Percentiles rank a stretch among this genome's conserved stretches.
These are phyloP conservation scores for Trichosporon sp. DNA, from an alignment of 1,284 basidiomycete genomes.

Conservation along the genomic window DNA sequence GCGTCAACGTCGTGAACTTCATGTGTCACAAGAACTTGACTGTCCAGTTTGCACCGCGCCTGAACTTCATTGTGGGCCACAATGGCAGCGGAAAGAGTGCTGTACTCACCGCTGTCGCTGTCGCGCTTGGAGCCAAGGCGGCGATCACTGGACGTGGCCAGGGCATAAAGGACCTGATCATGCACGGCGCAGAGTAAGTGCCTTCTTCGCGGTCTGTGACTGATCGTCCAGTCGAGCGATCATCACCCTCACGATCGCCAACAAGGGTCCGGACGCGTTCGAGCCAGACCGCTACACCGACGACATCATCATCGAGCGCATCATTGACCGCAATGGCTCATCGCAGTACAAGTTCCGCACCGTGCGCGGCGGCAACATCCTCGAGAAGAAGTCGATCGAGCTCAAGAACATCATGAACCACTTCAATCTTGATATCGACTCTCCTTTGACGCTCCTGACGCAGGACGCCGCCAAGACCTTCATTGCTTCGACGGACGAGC, in stretches of 20 bases:
- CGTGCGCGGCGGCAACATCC: slow-evolving; percentile 56
- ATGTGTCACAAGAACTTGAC: slow-evolving; percentile 89
- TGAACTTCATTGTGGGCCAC: slow-evolving; percentile 94
- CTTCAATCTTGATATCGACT: slow-evolving; percentile 90
- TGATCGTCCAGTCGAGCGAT: slow-evolving; percentile 57
- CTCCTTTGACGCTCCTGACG: slow-evolving; percentile 89
- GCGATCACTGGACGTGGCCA: slow-evolving; percentile 77
- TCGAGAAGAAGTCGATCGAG: slow-evolving; percentile 79
- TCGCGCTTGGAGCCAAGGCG: slow-evolving; percentile 91
- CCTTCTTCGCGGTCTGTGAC: background rate
- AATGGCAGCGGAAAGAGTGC: slow-evolving; percentile 82
- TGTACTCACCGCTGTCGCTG: slow-evolving; percentile 83
- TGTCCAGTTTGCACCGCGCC: slow-evolving; percentile 77
- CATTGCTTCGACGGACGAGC: slow-evolving; percentile 70
- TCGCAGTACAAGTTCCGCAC: slow-evolving; percentile 80
- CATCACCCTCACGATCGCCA: slow-evolving; percentile 76
- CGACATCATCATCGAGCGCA: slow-evolving; percentile 76
- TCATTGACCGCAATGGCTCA: slow-evolving; percentile 67
- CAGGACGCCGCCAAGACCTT: slow-evolving; percentile 83
- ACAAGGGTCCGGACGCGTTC: slow-evolving; percentile 83
- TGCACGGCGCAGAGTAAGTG: slow-evolving; percentile 70
- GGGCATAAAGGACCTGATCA: slow-evolving; percentile 83
- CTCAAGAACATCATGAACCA: slow-evolving; percentile 81
- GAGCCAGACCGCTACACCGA: slow-evolving; percentile 74
- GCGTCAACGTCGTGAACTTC: slow-evolving; percentile 82